Percentiles rank a stretch among this genome's conserved stretches.
These are phyloP conservation scores for Plasmodium inui DNA, from an alignment of 169 alveolate species.

Conservation along the genomic window DNA sequence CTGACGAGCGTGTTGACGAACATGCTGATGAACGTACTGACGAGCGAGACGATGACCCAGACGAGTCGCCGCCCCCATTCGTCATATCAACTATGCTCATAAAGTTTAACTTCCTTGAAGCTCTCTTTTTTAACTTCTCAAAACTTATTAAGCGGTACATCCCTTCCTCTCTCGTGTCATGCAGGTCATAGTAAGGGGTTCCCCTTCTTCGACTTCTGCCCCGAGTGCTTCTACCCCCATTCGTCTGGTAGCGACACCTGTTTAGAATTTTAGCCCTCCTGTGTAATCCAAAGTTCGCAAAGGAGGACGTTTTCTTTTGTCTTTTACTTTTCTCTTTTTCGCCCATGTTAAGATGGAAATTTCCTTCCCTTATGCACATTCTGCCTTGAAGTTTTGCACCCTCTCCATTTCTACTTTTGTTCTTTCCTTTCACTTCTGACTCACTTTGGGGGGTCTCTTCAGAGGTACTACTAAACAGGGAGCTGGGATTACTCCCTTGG, in stretches of 20 bases:
- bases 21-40: neutral
- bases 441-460: neutral
- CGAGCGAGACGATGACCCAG: neutral
- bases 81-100: slow-evolving; percentile 60
- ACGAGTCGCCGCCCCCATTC: slow-evolving; percentile 10
- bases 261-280: neutral
- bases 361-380: neutral
- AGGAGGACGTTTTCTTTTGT: neutral
- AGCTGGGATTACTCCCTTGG: neutral
- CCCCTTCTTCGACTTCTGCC: neutral
- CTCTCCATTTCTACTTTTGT: neutral
- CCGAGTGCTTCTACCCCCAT: neutral
- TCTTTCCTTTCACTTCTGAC: neutral
- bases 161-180: neutral
- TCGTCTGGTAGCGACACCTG: neutral
- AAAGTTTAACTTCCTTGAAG: slow-evolving; percentile 49
- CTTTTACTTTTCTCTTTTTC: neutral
- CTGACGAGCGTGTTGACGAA: too few relatives aligned
- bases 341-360: neutral
- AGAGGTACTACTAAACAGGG: neutral
- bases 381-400: neutral
- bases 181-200: neutral
- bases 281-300: neutral
- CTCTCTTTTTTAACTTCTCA: slow-evolving; percentile 59
- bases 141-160: slow-evolving; percentile 25